Base-by-base conservation (phyloP, 768 basidiomycete species). In the Leccinum boreale region DNA sequence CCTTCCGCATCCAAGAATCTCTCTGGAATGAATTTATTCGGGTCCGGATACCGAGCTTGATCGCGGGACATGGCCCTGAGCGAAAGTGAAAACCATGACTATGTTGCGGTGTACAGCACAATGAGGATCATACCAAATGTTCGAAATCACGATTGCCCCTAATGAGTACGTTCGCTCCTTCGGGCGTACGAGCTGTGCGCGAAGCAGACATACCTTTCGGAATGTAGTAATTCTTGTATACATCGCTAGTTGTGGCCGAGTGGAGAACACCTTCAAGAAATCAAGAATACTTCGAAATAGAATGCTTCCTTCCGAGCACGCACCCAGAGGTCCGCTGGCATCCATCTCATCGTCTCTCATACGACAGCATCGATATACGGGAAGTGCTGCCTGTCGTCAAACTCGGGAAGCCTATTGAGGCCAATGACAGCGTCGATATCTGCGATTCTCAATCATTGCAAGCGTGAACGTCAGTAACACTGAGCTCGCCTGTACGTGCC, bases 61-160 rank as follows among this genome's bases (percentile, higher is more conserved):
- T 65, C 62, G n/a, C 52, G 55, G 3, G 56, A 24, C 28, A 64
- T 62, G n/a, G 14, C 56, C 65, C 60, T 64, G 19, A 24, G 15
- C 6, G 7, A 17, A 7, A 17, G 35, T 36, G 48, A 29, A 29
- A 24, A 31, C 14, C 26, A 14, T 23, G 3, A 17, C 3, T 3
- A 15, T 4, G 10, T 3, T 14, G 19, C 6, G 8, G 15, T 17
- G 3, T 28, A 9, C 4, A 7, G 21, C 5, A 23, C 7, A 29
- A 9, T 24, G 15, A 15, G 12, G 12, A 17, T 9, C 48, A 7
- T 49, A 64, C 63, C 63, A 64, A 23, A 23, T 31, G 21, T 64
- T 64, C 3, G 17, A 17, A 5, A 57, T 33, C 12, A 64, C 42
- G 8, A 26, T 53, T 3, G 63, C 51, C 5, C 63, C 63, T 62